Evolutionary conservation across 306 rosid species (phyloP).

Genomic region (Fragaria nilgerrensis): DNA sequence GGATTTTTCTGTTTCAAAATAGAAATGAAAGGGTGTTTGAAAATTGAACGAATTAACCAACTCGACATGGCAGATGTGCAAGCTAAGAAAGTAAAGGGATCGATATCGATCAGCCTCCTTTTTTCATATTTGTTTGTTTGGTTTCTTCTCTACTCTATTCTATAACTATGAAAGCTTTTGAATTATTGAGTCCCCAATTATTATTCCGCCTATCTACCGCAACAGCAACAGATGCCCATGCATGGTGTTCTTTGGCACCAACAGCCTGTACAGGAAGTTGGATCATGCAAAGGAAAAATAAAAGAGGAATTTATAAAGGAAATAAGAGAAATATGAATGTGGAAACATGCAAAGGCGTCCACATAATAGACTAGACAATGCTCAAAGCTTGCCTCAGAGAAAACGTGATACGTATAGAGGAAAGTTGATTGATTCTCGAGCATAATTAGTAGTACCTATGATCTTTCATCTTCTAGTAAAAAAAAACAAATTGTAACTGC

Average conservation of each 20-base stretch:
- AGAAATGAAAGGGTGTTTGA: neutral
- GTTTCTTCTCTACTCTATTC: neutral
- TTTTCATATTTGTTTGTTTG: neutral
- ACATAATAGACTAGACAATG: neutral
- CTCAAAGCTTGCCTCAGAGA: neutral
- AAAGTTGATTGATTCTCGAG: neutral
- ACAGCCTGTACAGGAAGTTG: neutral
- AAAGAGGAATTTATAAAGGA: neutral
- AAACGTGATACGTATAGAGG: neutral
- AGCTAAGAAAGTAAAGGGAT: neutral
- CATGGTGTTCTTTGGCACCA: neutral
- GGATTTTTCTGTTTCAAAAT: neutral
- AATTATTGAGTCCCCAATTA: neutral
- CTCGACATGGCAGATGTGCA: conserved; percentile 1
- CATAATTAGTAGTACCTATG: neutral
- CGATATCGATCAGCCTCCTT: neutral
- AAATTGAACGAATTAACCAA: neutral
- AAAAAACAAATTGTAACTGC: no score
- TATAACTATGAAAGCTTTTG: neutral
- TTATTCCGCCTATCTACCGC: neutral
- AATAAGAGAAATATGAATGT: neutral
- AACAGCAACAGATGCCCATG: neutral
- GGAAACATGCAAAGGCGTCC: neutral
- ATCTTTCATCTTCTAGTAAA: neutral
- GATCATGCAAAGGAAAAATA: neutral